These are phyloP conservation scores for Corchorus olitorius DNA, from an alignment of 345 rosid species.

Conservation along the genomic window DNA sequence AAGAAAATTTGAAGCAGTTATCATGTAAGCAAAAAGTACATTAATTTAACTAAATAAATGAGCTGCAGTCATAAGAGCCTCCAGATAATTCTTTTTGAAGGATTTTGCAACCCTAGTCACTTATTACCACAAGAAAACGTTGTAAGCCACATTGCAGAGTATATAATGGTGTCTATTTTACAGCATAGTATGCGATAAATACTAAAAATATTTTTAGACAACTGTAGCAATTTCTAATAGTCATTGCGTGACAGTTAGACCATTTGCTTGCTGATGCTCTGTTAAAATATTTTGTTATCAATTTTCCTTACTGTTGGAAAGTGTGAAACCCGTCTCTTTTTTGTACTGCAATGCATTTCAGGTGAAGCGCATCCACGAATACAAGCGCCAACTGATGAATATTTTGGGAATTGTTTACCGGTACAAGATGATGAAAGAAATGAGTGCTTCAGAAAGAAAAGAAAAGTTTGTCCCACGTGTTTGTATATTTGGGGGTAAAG, in stretches of 20 bases:
- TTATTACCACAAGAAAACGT: neutral
- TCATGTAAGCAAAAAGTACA: neutral
- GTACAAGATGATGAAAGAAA: slow-evolving; percentile 81
- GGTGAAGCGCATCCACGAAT: slow-evolving; percentile 83
- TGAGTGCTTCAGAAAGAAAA: slow-evolving; percentile 56
- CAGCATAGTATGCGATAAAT: neutral
- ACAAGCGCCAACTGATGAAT: slow-evolving; percentile 73
- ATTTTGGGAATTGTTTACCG: slow-evolving; percentile 73
- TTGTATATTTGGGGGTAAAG: slow-evolving; percentile 84
- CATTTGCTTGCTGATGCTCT: neutral
- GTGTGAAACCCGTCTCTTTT: neutral
- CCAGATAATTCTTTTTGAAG: neutral
- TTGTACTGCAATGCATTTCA: slow-evolving; percentile 24
- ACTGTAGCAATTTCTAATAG: neutral
- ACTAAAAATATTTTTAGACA: neutral
- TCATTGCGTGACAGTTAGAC: neutral
- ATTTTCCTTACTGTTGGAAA: neutral
- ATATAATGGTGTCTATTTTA: neutral
- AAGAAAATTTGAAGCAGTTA: slow-evolving; percentile 3
- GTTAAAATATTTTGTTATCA: neutral
- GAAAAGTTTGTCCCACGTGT: slow-evolving; percentile 62
- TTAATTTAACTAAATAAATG: slow-evolving; percentile 2
- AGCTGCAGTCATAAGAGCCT: neutral
- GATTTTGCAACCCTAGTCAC: neutral
- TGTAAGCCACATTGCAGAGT: neutral